Evolutionary conservation across 208 protist species (phyloP), one percentile per base, ranked within the genome.

Genomic region (Trypanosoma avium): DNA sequence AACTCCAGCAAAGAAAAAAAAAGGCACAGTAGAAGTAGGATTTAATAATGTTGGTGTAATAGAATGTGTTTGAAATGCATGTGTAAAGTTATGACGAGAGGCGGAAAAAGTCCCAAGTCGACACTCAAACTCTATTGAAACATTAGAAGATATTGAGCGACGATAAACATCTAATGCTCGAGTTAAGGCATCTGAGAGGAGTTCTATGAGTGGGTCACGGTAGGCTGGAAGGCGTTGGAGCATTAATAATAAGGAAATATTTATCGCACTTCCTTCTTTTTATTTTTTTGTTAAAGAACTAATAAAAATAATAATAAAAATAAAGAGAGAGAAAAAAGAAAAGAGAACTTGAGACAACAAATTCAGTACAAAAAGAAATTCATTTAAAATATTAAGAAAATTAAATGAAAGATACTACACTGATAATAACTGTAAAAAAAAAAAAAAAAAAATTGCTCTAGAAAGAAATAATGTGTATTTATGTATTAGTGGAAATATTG

Each of bases 71-170:
- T 70, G 71, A 21, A 90, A 62, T 8, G 63, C 43, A 12, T 64
- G 42, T 24, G 64, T 59, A 54, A 57, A 73, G 22, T 29, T 65
- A 50, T 67, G 66, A 21, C 38, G 32, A 29, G 67, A 53, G 0
- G 67, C 59, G 1, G 64, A 65, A 53, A 77, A 66, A 12, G 61
- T 75, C 7, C 84, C 84, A 5, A 91, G 65, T 6, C 84, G 84
- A 24, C 74, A 75, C 59, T 91, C 84, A 19, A 85, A 70, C 63
- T 91, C 84, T 24, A 86, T 48, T 12, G 49, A 64, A 29, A 56
- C 24, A 10, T 43, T 72, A 42, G 46, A 15, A 12, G 71, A 59
- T 12, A 75, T 56, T 1, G 54, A 61, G 29, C 58, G 50, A 24
- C 70, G 78, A 47, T 84, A 75, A 26, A 78, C 46, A 49, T 72